Evolutionary conservation across 257 asterid genomes (phyloP).

Genomic region (Scutellaria baicalensis): DNA sequence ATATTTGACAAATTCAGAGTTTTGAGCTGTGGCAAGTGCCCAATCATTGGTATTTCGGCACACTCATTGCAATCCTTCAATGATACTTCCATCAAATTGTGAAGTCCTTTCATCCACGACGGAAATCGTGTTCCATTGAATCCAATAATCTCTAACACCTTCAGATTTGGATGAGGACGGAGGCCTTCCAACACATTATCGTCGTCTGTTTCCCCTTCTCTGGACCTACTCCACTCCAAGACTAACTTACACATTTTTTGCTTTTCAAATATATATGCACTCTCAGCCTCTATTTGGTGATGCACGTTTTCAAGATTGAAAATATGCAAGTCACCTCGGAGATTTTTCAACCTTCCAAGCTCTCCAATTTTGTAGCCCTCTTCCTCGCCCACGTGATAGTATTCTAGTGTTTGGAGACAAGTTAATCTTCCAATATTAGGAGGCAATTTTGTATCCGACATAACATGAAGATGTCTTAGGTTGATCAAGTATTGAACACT

Average conservation of each 20-base stretch:
- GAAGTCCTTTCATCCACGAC: background rate
- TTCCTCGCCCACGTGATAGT: background rate
- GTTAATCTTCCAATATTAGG: background rate
- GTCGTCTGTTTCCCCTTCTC: background rate
- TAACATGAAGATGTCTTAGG: background rate
- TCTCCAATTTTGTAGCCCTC: background rate
- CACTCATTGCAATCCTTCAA: background rate
- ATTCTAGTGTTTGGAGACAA: background rate
- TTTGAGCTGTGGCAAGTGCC: slow-evolving; percentile 3
- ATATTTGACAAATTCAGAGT: background rate
- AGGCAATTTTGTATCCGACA: background rate
- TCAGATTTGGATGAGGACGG: background rate
- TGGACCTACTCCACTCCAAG: background rate
- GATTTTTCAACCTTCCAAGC: background rate
- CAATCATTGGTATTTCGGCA: background rate
- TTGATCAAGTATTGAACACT: background rate
- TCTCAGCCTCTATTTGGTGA: background rate
- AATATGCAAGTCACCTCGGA: background rate
- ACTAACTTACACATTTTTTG: background rate
- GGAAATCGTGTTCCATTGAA: background rate
- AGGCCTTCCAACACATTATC: slow-evolving; percentile 8
- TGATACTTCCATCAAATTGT: background rate
- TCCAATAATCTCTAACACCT: background rate
- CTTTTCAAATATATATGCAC: background rate
- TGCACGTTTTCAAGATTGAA: background rate